Percentiles rank a stretch among this genome's conserved stretches.
Conservation (phyloP, 1,139 yeast genomes). For the Zygoascus sp. region DNA sequence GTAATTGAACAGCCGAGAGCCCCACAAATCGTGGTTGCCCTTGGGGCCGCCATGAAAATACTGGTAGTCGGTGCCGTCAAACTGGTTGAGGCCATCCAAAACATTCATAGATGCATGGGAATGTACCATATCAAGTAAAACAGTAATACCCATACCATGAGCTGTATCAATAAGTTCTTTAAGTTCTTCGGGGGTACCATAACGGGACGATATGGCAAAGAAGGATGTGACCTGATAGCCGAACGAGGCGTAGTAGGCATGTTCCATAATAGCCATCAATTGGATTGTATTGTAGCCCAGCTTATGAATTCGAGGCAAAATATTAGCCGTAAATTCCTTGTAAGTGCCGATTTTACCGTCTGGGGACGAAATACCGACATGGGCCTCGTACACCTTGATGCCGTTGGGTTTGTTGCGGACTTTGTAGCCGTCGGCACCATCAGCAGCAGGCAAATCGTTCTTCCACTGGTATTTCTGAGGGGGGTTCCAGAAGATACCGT, state of each 20-base stretch:
- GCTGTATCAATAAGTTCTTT: slow-evolving; percentile 89
- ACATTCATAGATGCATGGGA: slow-evolving; percentile 95
- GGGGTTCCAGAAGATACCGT: slow-evolving; percentile 94
- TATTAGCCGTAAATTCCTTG: slow-evolving; percentile 71
- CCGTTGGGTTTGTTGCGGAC: slow-evolving; percentile 54
- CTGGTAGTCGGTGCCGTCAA: slow-evolving; percentile 94
- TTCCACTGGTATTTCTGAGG: slow-evolving; percentile 53
- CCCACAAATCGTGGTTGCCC: slow-evolving; percentile 92
- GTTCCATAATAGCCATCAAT: slow-evolving; percentile 98
- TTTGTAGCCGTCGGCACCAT: slow-evolving; percentile 26
- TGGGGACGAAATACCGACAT: slow-evolving; percentile 90
- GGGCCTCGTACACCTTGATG: slow-evolving; percentile 89
- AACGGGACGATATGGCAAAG: slow-evolving; percentile 84
- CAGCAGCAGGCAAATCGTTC: too few relatives aligned
- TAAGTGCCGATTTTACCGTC: slow-evolving; percentile 82
- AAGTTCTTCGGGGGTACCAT: slow-evolving; percentile 91
- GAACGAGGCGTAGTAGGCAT: slow-evolving; percentile 95
- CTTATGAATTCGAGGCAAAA: slow-evolving; percentile 77
- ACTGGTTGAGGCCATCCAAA: slow-evolving; percentile 86
- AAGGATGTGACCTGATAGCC: slow-evolving; percentile 95
- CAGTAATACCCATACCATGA: slow-evolving; percentile 81
- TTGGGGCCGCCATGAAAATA: slow-evolving; percentile 84
- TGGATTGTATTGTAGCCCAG: slow-evolving; percentile 92
- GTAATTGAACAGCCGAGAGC: slow-evolving; percentile 86
- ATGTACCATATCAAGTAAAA: slow-evolving; percentile 86